Evolutionary conservation across 1,284 basidiomycete species (phyloP), one percentile per base, ranked within the genome.

Genomic region (Cutaneotrichosporon sp.): DNA sequence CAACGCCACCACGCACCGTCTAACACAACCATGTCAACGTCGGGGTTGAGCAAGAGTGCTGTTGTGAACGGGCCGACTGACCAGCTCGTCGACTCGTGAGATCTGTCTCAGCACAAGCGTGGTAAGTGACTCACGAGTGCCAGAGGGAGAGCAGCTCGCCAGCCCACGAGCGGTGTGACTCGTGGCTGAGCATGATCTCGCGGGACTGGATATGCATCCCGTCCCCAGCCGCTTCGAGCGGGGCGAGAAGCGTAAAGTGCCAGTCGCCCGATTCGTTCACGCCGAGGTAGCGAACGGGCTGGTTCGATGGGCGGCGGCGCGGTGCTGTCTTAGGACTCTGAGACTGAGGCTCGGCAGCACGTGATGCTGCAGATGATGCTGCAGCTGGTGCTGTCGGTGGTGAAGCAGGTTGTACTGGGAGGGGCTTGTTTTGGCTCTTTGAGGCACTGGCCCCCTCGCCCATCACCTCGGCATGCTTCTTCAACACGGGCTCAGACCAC

Each of bases 21-120:
- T 11, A 68, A 60, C 5, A 65, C 59, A 11, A 68, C 55, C 64
- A 68, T 65, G 60, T 68, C 67, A 18, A 68, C 64, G 8, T 65
- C 62, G 18, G 57, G 53, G 38, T 47, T 60, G 46, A 53, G 52
- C 18, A 65, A 26, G 8, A 68, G 26, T 18, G 61, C 56, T 7
- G 65, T 62, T 7, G 49, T 57, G 50, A 67, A 64, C n/a, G 65
- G 65, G 2, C 65, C 65, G 31, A 64, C 50, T 10, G 63, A 56
- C 53, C 49, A 64, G 14, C 61, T 55, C 42, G 60, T 57, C 32
- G 22, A 50, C 16, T 40, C 59, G 46, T 42, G 38, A 4, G 55
- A 57, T 42, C 34, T 42, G 55, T 31, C 13, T 56, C 46, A 56
- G 53, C 34, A 26, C 8, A 6, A 6, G 36, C 10, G 16, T 4